phyloP scores from a whole-genome alignment of 2,329 filamentous ascomycete genomes.

The Penicillium hesseltinei region DNA sequence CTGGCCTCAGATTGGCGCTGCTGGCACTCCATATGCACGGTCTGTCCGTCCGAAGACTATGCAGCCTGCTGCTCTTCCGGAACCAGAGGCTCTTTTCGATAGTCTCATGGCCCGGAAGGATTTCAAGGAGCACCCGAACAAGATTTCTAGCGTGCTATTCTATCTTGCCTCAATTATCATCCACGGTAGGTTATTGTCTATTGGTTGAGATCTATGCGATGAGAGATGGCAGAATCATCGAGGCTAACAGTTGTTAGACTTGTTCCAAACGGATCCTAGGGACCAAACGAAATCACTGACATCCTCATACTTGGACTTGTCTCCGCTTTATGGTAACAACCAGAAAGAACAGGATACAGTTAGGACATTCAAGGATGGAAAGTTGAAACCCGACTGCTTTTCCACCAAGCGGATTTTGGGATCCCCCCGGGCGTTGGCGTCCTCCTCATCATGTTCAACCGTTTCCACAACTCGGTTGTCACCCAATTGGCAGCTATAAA shows the following conservation, averaged over 20 bases:
- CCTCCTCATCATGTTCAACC: conserved; percentile 66
- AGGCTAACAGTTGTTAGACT: conserved; percentile 44
- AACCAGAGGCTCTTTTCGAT: conserved; percentile 67
- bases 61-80: conserved; percentile 61
- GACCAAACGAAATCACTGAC: conserved; percentile 65
- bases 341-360: conserved; percentile 62
- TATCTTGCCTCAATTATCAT: conserved; percentile 70
- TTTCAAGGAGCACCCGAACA: conserved; percentile 65
- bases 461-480: conserved; percentile 68
- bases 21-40: conserved; percentile 67
- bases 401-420: conserved; percentile 63
- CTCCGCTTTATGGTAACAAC: conserved; percentile 69
- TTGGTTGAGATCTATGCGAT: not conserved
- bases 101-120: conserved; percentile 61
- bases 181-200: conserved; percentile 41
- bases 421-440: conserved; percentile 66
- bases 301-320: conserved; percentile 72
- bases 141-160: conserved; percentile 73
- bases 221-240: not conserved
- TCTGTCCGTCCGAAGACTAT: conserved; percentile 59
- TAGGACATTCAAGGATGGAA: conserved; percentile 64
- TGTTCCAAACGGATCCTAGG: conserved; percentile 63
- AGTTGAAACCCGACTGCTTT: conserved; percentile 69
- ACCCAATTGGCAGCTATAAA: conserved; percentile 65
- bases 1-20: conserved; percentile 62